Evolutionary conservation across 2,329 filamentous ascomycete species (phyloP), one percentile per base, ranked within the genome.

Genomic region (Hypoxylon sp.): DNA sequence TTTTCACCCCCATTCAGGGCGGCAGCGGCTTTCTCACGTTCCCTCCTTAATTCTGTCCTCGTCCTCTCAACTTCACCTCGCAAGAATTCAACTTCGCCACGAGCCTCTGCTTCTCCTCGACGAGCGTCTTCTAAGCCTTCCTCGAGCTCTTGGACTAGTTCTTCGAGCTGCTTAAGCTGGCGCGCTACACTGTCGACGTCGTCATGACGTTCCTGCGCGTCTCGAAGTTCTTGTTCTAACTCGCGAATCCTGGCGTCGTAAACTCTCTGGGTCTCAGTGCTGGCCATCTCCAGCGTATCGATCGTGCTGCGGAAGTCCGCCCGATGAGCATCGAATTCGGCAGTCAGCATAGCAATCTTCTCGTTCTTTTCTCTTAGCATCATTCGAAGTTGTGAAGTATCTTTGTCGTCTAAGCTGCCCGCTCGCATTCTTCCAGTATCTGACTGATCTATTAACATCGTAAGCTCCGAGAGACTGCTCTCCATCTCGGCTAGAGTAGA

Each of bases 251-350:
- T 92, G 78, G 93, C 91, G 77, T 99, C 96, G 76, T 99, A 99
- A 12, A 99, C 95, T 25, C 95, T 87, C 79, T 97, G 92, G 0
- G 96, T 99, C 81, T 99, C 96, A 0, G 94, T 92, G 75, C 94
- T 97, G 2, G 96, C 96, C 82, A 98, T 88, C 78, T 99, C 96
- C 53, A 99, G 84, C 0, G 95, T 97, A 80, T 99, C 96, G 67
- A 99, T 96, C 16, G 96, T 99, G 78, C 93, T 97, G 71, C 96
- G 86, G 80, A 99, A 99, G 78, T 99, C 96, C 16, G 96, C 95
- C 63, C 96, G 88, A 77, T 99, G 95, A 8, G 91, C 89, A 76
- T 99, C 96, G 74, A 99, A 99, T 76, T 99, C 96, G 7, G 92
- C 88, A 0, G 94, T 98, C 71, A 99, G 86, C 84, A 95, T 90